Evolutionary conservation across 495 filamentous ascomycete genomes (phyloP).

Genomic region (Achaetomiella virescens): DNA sequence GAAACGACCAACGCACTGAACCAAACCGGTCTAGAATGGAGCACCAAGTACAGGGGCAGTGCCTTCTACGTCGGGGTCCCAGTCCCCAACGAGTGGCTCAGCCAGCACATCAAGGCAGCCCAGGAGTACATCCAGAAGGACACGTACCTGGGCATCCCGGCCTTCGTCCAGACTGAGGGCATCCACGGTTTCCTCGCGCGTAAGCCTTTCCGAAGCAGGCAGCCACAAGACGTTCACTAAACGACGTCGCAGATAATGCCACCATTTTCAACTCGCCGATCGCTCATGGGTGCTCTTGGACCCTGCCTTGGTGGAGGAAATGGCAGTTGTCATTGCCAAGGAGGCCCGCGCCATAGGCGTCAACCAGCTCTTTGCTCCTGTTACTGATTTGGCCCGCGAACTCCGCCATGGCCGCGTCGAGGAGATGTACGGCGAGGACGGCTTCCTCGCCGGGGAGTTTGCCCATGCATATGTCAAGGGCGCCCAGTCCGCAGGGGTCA

Average conservation of each 20-base stretch:
- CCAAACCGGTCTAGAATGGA: constrained; percentile 55
- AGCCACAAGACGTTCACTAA: not conserved
- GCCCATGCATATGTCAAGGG: constrained; percentile 56
- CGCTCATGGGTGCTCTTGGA: constrained; percentile 63
- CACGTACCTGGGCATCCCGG: constrained; percentile 61
- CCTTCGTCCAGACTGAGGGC: constrained; percentile 63
- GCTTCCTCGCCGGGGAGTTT: constrained; percentile 51
- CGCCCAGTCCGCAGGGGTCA: constrained; percentile 56
- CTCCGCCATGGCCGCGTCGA: constrained; percentile 64
- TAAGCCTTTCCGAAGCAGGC: not conserved
- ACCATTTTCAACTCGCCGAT: constrained; percentile 73
- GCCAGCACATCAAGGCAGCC: constrained; percentile 50
- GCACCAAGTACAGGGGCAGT: constrained; percentile 56
- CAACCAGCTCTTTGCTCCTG: constrained; percentile 63
- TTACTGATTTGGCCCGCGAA: constrained; percentile 62
- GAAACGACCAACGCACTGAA: constrained; percentile 54
- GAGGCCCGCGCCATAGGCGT: constrained; percentile 58
- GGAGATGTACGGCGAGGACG: constrained; percentile 62
- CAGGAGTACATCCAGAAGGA: constrained; percentile 60
- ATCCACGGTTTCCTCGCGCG: constrained; percentile 58
- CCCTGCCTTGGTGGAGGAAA: constrained; percentile 50
- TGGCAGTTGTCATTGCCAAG: constrained; percentile 54
- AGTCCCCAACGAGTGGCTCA: constrained; percentile 55
- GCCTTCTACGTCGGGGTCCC: constrained; percentile 58
- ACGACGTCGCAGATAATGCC: constrained; percentile 44